phyloP scores from a whole-genome alignment of 768 basidiomycete species.

The Lepiota subincarnata region DNA sequence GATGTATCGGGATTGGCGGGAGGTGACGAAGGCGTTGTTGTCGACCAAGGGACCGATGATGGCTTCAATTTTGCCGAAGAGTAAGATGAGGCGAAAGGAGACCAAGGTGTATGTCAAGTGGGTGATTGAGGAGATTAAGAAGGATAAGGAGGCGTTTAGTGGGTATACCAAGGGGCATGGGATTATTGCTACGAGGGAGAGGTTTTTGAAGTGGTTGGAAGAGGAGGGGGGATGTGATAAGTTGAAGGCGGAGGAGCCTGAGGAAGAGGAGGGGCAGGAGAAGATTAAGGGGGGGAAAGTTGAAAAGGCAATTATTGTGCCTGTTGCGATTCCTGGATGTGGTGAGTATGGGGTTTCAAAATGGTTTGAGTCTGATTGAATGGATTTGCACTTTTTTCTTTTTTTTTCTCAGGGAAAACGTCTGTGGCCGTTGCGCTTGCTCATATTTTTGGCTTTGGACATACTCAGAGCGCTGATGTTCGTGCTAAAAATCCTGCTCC shows the following conservation, averaged over 20 bases:
- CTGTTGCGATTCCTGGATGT: conserved; percentile 89
- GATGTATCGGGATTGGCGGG: conserved; percentile 98
- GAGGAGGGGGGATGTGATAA: conserved; percentile 37
- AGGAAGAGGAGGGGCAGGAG: conserved; percentile 29
- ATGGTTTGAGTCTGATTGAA: conserved; percentile 17
- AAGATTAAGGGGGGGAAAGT: conserved; percentile 28
- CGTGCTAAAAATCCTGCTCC: conserved; percentile 68
- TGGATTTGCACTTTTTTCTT: too few relatives aligned
- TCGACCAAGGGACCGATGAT: conserved; percentile 27
- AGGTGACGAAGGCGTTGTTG: conserved; percentile 81
- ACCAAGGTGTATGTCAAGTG: conserved; percentile 77
- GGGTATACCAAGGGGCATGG: conserved; percentile 70
- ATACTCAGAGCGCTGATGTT: conserved; percentile 93
- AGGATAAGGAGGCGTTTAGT: conserved; percentile 54
- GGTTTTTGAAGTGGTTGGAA: conserved; percentile 68
- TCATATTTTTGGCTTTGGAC: conserved; percentile 80
- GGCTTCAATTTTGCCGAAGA: conserved; percentile 46
- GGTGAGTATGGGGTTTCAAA: too few relatives aligned
- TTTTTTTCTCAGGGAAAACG: conserved; percentile 85
- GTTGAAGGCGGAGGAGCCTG: conserved; percentile 24
- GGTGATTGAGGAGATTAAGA: conserved; percentile 73
- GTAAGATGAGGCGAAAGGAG: conserved; percentile 73
- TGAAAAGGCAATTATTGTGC: conserved; percentile 81
- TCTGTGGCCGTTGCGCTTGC: conserved; percentile 73
- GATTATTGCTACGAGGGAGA: conserved; percentile 78